Conservation (phyloP, 2,329 filamentous ascomycete genomes). For the Exophiala xenobiotica region DNA sequence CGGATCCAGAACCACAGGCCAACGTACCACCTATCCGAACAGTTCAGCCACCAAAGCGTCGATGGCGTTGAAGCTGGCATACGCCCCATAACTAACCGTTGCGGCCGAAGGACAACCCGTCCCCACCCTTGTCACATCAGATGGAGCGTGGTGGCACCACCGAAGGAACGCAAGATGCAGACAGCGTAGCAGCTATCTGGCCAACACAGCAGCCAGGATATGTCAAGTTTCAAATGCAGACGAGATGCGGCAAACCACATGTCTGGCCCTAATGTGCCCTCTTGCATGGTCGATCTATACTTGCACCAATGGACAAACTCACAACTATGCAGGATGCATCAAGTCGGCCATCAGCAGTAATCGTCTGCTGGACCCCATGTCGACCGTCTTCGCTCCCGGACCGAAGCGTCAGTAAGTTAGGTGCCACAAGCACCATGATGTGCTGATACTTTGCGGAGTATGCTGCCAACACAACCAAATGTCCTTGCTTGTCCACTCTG, state of each 20-base stretch:
- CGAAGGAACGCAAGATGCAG: not conserved
- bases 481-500: constrained; percentile 1
- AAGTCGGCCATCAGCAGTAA: not conserved
- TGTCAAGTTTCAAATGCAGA: not conserved
- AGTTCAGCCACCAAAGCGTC: not conserved
- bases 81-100: not conserved
- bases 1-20: too few relatives aligned
- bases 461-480: not conserved
- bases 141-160: not conserved
- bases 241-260: not conserved
- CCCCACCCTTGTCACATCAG: constrained; percentile 1
- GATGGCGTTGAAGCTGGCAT: too few relatives aligned
- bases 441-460: not conserved
- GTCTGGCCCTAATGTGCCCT: not conserved
- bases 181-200: not conserved
- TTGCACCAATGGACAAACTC: not conserved
- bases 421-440: not conserved
- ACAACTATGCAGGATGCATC: not conserved
- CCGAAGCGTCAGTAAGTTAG: not conserved
- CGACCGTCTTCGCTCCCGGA: not conserved
- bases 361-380: not conserved
- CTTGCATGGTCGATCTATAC: not conserved
- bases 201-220: not conserved
- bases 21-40: too few relatives aligned
- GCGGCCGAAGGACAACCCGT: not conserved